These are phyloP conservation scores for Trypanosoma conorhini DNA, from an alignment of 208 protist genomes.

Conservation along the genomic window DNA sequence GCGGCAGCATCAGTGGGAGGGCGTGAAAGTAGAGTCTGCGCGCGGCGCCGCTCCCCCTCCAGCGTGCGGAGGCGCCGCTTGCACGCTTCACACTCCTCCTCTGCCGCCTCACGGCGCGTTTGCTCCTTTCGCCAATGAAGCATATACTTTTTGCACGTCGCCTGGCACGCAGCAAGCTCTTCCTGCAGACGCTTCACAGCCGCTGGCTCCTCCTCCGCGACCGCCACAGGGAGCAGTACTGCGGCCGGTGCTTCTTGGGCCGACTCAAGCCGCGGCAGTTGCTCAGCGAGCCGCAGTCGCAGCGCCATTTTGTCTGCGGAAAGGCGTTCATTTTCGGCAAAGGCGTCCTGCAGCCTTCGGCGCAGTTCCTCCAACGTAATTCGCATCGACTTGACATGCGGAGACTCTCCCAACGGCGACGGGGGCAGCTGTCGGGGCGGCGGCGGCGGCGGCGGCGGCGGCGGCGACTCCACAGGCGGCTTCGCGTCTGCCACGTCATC, in stretches of 20 bases:
- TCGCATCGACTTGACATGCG: constrained; percentile 10
- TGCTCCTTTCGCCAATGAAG: constrained; percentile 6
- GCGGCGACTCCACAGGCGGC: constrained; percentile 5
- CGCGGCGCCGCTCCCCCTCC: constrained; percentile 1
- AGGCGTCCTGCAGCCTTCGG: constrained; percentile 35
- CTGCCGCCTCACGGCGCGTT: background rate
- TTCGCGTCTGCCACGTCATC: constrained; percentile 4
- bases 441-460: constrained; percentile 13
- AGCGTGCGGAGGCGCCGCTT: background rate
- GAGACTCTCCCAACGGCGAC: background rate
- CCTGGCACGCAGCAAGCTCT: background rate
- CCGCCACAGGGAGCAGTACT: background rate
- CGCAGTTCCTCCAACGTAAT: constrained; percentile 33
- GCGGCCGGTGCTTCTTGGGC: background rate
- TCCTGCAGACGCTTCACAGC: background rate
- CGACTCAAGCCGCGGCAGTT: background rate
- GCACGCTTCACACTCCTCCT: constrained; percentile 3
- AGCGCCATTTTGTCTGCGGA: constrained; percentile 5
- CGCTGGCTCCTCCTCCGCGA: background rate
- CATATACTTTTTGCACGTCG: background rate
- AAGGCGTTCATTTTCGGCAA: constrained; percentile 35
- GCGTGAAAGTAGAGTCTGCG: too few species aligned
- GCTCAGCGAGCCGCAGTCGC: background rate
- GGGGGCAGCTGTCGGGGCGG: constrained; percentile 7
- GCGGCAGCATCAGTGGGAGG: background rate